Percentiles rank a stretch among this genome's conserved stretches.
phyloP scores from a whole-genome alignment of 257 asterid species.

The Thymus quinquecostatus region DNA sequence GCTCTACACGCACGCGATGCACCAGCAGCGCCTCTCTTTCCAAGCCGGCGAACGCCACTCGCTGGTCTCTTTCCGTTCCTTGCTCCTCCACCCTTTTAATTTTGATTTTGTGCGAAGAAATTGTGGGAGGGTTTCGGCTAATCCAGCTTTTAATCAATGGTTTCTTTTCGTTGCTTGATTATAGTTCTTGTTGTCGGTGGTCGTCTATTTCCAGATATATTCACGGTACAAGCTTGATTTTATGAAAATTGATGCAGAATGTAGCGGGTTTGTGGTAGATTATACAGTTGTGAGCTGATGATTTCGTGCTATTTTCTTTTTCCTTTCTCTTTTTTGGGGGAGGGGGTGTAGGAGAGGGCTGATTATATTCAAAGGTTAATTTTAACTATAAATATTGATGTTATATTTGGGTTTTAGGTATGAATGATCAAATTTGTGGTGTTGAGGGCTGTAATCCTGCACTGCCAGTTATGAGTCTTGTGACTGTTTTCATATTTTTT shows the following conservation, averaged over 20 bases:
- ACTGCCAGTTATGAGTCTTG: background rate
- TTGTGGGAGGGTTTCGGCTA: background rate
- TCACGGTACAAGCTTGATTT: background rate
- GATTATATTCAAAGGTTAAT: background rate
- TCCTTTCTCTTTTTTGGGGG: no score
- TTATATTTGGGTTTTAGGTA: background rate
- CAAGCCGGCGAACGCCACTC: constrained; percentile 92
- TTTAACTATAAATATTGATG: background rate
- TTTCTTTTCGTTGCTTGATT: background rate
- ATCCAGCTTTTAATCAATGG: constrained; percentile 5
- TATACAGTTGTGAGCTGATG: background rate
- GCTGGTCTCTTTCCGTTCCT: constrained; percentile 47
- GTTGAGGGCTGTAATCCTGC: background rate
- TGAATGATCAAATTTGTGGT: background rate
- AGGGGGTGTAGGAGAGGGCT: background rate
- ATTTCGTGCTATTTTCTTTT: constrained; percentile 16
- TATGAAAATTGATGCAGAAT: constrained; percentile 3
- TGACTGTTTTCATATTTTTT: background rate
- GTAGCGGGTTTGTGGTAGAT: background rate
- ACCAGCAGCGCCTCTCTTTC: constrained; percentile 84
- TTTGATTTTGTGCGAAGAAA: background rate
- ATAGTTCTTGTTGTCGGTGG: background rate
- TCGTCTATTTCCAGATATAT: background rate
- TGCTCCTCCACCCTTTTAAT: background rate
- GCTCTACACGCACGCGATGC: constrained; percentile 90